A percentile compares a stretch with the other conserved stretches of the same genome.
phyloP scores from a whole-genome alignment of 176 grass and related monocot species.

The Echinochloa phyllopogon region DNA sequence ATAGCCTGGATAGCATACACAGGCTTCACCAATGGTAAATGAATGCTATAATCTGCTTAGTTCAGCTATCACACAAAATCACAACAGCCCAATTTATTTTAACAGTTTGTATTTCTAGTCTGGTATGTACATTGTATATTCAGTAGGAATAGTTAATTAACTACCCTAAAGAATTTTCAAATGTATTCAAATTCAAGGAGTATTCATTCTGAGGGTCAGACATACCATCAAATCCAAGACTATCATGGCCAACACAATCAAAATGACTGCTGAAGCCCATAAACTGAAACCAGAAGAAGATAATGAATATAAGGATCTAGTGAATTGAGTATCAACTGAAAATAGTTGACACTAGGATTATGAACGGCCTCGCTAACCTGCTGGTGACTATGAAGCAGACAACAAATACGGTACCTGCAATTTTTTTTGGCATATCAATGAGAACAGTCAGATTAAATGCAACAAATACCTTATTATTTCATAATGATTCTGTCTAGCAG shows the following conservation, averaged over 20 bases:
- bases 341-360: constrained; percentile 27
- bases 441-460: constrained; percentile 38
- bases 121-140: constrained; percentile 4
- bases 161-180: constrained; percentile 3
- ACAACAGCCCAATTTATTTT: constrained; percentile 3
- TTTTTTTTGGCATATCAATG: constrained; percentile 30
- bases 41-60: constrained; percentile 20
- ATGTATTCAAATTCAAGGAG: constrained; percentile 21
- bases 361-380: constrained; percentile 60
- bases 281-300: constrained; percentile 65
- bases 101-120: constrained; percentile 22
- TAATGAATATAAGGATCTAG: constrained; percentile 42
- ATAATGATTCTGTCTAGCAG: constrained; percentile 13
- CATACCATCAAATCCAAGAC: constrained; percentile 93
- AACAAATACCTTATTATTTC: constrained; percentile 5
- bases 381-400: constrained; percentile 81
- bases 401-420: constrained; percentile 84
- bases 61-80: constrained; percentile 29
- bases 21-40: constrained; percentile 30
- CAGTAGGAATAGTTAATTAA: background rate
- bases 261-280: constrained; percentile 92
- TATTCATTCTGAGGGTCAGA: constrained; percentile 24
- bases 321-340: constrained; percentile 28
- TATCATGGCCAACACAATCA: constrained; percentile 78
- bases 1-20: background rate